Evolutionary conservation across 805 yeast species (phyloP).

Genomic region (Ogataea parapolymorpha): DNA sequence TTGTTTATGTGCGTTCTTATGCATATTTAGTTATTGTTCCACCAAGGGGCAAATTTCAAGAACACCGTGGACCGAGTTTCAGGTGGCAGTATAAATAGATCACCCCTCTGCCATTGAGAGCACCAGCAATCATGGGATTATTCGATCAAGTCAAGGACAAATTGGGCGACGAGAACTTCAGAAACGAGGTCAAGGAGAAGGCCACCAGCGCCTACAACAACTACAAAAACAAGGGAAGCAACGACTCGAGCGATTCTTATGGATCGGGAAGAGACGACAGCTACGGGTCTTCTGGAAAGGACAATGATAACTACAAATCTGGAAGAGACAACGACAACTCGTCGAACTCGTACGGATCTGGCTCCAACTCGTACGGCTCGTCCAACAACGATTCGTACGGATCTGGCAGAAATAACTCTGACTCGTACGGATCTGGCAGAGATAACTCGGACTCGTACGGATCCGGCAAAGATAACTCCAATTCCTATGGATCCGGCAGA

Average conservation of each 20-base stretch:
- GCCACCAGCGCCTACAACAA: conserved; percentile 30
- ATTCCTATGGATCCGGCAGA: conserved; percentile 29
- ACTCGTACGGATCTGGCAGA: conserved; percentile 7
- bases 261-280: conserved; percentile 21
- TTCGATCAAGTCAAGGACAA: conserved; percentile 41
- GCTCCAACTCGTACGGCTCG: conserved; percentile 32
- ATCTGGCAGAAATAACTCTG: neutral
- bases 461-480: conserved; percentile 30
- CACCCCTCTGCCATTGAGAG: neutral
- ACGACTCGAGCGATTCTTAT: conserved; percentile 19
- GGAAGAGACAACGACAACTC: conserved; percentile 19
- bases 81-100: conserved; percentile 5
- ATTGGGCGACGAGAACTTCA: conserved; percentile 26
- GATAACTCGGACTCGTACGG: conserved; percentile 32
- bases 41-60: conserved; percentile 2
- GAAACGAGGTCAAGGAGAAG: conserved; percentile 21
- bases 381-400: conserved; percentile 14
- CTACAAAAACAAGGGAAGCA: conserved; percentile 22
- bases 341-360: neutral
- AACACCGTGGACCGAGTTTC: conserved; percentile 2
- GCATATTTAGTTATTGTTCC: conserved; percentile 1
- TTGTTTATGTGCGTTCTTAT: neutral
- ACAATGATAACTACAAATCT: conserved; percentile 21
- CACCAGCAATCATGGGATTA: conserved; percentile 33
- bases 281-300: conserved; percentile 25